These are phyloP conservation scores for Phytophthora hybrid DNA, from an alignment of 352 stramenopile species.

Conservation along the genomic window DNA sequence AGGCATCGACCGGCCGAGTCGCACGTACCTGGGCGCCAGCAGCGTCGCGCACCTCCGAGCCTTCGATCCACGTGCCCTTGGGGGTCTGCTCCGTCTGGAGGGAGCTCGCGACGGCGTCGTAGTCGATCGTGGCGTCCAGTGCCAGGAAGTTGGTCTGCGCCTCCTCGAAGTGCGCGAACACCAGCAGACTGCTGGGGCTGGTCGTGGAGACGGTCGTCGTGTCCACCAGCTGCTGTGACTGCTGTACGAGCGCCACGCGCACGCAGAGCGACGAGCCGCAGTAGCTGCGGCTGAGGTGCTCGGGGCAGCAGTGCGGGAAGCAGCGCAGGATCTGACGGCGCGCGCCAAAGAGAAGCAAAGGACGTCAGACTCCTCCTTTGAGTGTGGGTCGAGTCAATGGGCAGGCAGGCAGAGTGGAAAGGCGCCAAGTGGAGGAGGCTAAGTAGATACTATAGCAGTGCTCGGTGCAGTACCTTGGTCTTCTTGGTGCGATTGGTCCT, in stretches of 20 bases:
- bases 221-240: slow-evolving; percentile 1
- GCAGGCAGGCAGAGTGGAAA: too few species aligned
- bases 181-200: slow-evolving; percentile 34
- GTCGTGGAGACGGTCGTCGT: slow-evolving; percentile 12
- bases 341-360: slow-evolving; percentile 1
- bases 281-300: slow-evolving; percentile 76
- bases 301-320: slow-evolving; percentile 77
- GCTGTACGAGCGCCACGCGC: slow-evolving; percentile 37
- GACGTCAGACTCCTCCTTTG: not conserved
- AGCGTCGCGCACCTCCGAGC: slow-evolving; percentile 31
- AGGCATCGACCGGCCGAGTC: not conserved
- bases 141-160: slow-evolving; percentile 40
- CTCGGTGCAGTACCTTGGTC: slow-evolving; percentile 27
- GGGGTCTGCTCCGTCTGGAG: slow-evolving; percentile 68
- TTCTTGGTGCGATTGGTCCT: slow-evolving; percentile 44
- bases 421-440: too few species aligned
- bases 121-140: slow-evolving; percentile 41
- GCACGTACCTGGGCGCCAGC: slow-evolving; percentile 27
- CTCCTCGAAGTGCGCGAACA: slow-evolving; percentile 70
- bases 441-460: too few species aligned
- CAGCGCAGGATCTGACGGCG: slow-evolving; percentile 64
- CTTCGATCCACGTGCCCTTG: slow-evolving; percentile 74
- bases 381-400: not conserved
- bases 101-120: slow-evolving; percentile 38
- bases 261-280: slow-evolving; percentile 66